Evolutionary conservation across 495 filamentous ascomycete species (phyloP), one percentile per base, ranked within the genome.

Genomic region (Trichoderma orchidacearum): DNA sequence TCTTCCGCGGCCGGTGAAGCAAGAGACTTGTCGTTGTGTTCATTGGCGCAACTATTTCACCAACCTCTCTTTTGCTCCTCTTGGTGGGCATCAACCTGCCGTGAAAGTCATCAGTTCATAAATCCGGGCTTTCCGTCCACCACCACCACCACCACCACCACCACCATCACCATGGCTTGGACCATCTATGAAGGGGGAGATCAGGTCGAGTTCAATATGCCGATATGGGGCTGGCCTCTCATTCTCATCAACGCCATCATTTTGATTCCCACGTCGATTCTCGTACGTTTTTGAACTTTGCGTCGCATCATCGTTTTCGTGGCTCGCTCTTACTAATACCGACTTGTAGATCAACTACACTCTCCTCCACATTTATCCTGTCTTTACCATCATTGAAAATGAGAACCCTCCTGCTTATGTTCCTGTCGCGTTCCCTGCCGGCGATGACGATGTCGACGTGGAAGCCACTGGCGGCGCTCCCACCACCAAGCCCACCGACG

Each of bases 361-460:
- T 17, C 62, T 76, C 30, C 59, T 62, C 27, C 45, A 60, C 53
- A 30, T 77, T 50, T 72, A 68, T 55, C 70, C 72, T 13, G 72
- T 70, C 12, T 70, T 77, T 25, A 69, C 73, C 48, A 74, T 75
- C 53, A 64, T 77, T 59, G 75, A 77, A 55, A 73, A 77, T 60
- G 73, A 73, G n/a, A 70, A 67, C 54, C 72, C 74, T 51, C 72
- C 75, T 15, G 68, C 64, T 29, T 77, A 77, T 58, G 72, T 75
- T 36, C 63, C 73, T 53, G 58, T 77, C 21, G 59, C 69, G 17
- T 51, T 69, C 18, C 61, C 62, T 36, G 30, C 61, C 34, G 61
- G 62, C 62, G 58, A 62, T 51, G 62, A 62, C 18, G 66, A 62
- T 11, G 60, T 56, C 31, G 56, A 63, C 54, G 51, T 54, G 58